These are phyloP conservation scores for Nothophytophthora sp. DNA, from an alignment of 352 stramenopile species.

Conservation along the genomic window DNA sequence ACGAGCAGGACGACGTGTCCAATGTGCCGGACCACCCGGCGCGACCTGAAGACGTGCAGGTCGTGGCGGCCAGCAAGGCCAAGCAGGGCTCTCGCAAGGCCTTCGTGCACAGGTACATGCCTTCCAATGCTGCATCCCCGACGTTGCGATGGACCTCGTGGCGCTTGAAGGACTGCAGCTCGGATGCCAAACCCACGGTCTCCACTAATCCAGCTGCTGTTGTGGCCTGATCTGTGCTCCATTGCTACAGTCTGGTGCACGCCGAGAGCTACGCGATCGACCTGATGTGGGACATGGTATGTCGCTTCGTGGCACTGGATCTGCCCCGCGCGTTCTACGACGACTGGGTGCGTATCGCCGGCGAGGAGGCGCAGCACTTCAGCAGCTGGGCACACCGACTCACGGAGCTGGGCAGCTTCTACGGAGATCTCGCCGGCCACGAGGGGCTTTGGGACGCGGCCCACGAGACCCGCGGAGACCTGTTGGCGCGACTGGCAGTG, in stretches of 20 bases:
- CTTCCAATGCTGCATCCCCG: background rate
- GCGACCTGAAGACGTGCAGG: constrained; percentile 43
- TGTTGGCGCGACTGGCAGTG: constrained; percentile 46
- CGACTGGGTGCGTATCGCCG: constrained; percentile 56
- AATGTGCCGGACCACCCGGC: constrained; percentile 43
- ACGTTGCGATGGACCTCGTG: no score
- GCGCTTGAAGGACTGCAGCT: no score
- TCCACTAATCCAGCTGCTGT: no score
- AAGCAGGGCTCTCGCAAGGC: constrained; percentile 53
- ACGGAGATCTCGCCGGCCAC: constrained; percentile 49
- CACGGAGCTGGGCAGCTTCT: constrained; percentile 44
- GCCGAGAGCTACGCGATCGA: constrained; percentile 68
- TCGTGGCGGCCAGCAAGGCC: constrained; percentile 41
- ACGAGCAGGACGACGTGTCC: constrained; percentile 36
- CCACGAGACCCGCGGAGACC: constrained; percentile 35
- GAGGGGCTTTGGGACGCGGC: constrained; percentile 58
- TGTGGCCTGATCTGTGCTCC: background rate
- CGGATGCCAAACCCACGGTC: no score
- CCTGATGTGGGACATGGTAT: constrained; percentile 68
- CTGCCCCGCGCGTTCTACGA: constrained; percentile 56
- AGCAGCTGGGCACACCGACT: constrained; percentile 48
- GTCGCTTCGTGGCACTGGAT: constrained; percentile 44
- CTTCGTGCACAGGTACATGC: constrained; percentile 41
- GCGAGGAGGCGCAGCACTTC: constrained; percentile 57
- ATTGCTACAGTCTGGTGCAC: constrained; percentile 35